Conservation (phyloP, 2,329 filamentous ascomycete species). For the Biscogniauxia mediterranea region DNA sequence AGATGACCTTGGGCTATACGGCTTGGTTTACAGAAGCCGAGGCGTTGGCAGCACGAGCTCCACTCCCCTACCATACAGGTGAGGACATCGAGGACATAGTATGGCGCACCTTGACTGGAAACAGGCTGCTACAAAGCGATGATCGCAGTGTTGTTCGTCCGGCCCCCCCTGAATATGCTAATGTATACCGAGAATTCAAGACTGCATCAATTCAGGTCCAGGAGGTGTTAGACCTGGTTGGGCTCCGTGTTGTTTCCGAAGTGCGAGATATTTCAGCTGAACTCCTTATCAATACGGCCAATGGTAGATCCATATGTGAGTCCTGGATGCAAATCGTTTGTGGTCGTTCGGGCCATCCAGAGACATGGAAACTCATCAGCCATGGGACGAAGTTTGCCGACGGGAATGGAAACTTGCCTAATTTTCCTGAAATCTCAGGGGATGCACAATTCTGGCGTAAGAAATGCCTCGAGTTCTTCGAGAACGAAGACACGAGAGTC, state of each 20-base stretch:
- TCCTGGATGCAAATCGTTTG: constrained; percentile 7
- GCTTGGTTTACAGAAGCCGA: constrained; percentile 10
- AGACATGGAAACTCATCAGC: constrained; percentile 7
- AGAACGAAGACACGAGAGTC: constrained; percentile 7
- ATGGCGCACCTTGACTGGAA: constrained; percentile 10
- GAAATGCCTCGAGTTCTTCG: constrained; percentile 3
- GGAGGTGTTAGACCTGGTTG: constrained; percentile 1
- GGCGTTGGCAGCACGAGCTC: background rate
- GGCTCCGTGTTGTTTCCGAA: constrained; percentile 1
- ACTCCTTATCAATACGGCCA: constrained; percentile 2
- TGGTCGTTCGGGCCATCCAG: constrained; percentile 9
- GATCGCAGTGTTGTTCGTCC: constrained; percentile 3
- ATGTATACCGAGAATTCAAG: constrained; percentile 8
- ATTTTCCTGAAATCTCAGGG: background rate
- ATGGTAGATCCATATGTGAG: constrained; percentile 7
- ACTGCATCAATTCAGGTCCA: background rate
- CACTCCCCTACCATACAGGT: constrained; percentile 2
- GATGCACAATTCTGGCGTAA: constrained; percentile 7
- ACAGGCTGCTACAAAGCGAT: constrained; percentile 4
- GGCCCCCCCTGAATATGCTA: constrained; percentile 4
- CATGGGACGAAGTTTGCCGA: constrained; percentile 6
- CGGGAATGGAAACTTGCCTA: background rate
- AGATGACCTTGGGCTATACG: constrained; percentile 6
- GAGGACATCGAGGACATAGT: constrained; percentile 7
- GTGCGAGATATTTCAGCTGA: constrained; percentile 8